phyloP scores from a whole-genome alignment of 2,329 filamentous ascomycete species.

The Tolypocladium guangdongense region DNA sequence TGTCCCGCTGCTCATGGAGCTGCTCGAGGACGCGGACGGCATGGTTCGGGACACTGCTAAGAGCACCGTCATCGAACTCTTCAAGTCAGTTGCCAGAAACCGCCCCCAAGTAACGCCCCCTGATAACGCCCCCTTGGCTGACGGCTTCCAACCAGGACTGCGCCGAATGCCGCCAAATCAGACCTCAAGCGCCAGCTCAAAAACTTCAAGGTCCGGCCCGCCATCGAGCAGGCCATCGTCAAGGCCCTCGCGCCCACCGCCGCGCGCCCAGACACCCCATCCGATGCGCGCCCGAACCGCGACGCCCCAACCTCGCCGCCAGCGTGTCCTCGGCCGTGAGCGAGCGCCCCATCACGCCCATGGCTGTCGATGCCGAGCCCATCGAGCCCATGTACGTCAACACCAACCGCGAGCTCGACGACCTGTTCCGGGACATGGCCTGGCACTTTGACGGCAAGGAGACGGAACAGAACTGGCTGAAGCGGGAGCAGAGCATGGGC shows the following conservation, averaged over 20 bases:
- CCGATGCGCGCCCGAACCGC: conserved; percentile 25
- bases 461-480: conserved; percentile 82
- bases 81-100: conserved; percentile 42
- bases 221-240: conserved; percentile 74
- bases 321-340: conserved; percentile 37
- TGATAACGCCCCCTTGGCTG: not conserved
- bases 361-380: conserved; percentile 53
- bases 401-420: conserved; percentile 78
- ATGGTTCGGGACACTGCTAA: conserved; percentile 80
- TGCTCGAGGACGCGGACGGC: conserved; percentile 83
- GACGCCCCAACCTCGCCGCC: conserved; percentile 34
- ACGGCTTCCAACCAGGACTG: conserved; percentile 40
- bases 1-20: conserved; percentile 70
- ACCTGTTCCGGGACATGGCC: conserved; percentile 73
- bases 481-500: conserved; percentile 68
- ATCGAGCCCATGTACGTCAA: conserved; percentile 78
- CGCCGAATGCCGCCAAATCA: conserved; percentile 72
- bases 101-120: no score
- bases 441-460: conserved; percentile 78
- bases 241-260: conserved; percentile 54
- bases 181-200: conserved; percentile 82
- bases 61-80: conserved; percentile 73
- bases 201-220: conserved; percentile 73
- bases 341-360: conserved; percentile 49
- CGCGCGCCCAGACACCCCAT: conserved; percentile 29